Conservation (phyloP, 805 yeast genomes). For the Saturnispora sanitii region DNA sequence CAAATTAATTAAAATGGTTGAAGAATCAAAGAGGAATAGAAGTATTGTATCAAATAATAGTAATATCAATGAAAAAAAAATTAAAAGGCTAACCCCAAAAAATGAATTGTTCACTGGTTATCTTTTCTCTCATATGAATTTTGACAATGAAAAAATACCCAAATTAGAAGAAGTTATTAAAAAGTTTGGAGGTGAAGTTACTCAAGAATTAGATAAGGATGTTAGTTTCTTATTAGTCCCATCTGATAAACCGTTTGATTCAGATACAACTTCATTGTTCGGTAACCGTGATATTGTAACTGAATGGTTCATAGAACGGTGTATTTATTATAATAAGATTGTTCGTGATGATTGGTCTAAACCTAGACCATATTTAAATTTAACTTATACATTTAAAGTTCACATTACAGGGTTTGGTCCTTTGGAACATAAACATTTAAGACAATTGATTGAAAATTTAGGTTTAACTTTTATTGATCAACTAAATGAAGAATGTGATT, state of each 20-base stretch:
- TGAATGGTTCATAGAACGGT: slow-evolving; percentile 28
- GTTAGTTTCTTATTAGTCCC: slow-evolving; percentile 28
- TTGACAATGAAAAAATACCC: slow-evolving; percentile 13
- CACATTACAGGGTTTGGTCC: slow-evolving; percentile 25
- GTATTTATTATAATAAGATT: slow-evolving; percentile 16
- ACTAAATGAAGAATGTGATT: slow-evolving; percentile 41
- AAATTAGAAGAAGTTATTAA: slow-evolving; percentile 15
- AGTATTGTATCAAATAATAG: background rate
- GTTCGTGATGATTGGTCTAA: slow-evolving; percentile 22
- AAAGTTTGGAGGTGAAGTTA: slow-evolving; percentile 19
- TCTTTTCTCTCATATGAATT: slow-evolving; percentile 31
- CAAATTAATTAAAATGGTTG: too few species aligned
- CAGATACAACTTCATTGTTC: slow-evolving; percentile 15
- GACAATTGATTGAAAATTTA: slow-evolving; percentile 46
- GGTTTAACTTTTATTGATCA: slow-evolving; percentile 43
- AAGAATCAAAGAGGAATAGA: too few species aligned
- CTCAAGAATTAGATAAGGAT: slow-evolving; percentile 23
- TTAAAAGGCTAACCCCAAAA: background rate
- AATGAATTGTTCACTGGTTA: slow-evolving; percentile 31
- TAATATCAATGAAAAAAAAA: too few species aligned
- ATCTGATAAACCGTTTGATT: slow-evolving; percentile 13
- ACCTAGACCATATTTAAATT: slow-evolving; percentile 20
- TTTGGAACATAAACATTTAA: slow-evolving; percentile 25
- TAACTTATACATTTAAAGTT: slow-evolving; percentile 26
- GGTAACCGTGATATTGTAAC: slow-evolving; percentile 22